Base-by-base conservation (phyloP, 2,329 filamentous ascomycete species). In the Cordyceps pruinosa region DNA sequence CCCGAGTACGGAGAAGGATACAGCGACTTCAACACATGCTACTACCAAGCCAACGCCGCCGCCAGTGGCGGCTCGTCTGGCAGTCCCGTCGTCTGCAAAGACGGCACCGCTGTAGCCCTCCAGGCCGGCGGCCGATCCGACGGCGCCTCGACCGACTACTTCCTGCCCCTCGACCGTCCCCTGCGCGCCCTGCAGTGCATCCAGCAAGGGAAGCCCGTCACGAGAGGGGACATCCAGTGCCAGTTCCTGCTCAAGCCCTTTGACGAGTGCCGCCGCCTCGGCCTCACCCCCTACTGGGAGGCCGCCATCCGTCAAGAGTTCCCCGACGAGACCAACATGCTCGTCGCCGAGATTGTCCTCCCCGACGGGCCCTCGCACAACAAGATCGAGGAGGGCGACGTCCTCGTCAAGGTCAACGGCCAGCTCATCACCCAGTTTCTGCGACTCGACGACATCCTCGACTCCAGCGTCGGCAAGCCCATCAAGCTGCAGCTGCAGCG, bases 1-100 rank as follows among this genome's bases (percentile, higher is more conserved):
- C 94, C 94, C 17, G 94, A 99, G 68, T 97, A 99, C 65, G 93
- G 93, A 57, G 94, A 97, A 62, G 94, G 94, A 28, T 99, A 99
- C 72, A 94, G 92, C 72, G 94, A 99, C 70, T 99, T 99, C 82
- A 99, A 88, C 70, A 87, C 83, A 50, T 86, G 96, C 70, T 99
- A 99, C 77, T 97, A 97, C 66, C 94, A 99, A 75, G 94, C 95
- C 62, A 96, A 95, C 15, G 95, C 94, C 4, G 93, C 94, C 5
- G 95, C 94, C 3, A 97, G 92, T 70, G 94, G 94, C 63, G 94
- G 94, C 63, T 96, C 90, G 75, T 99, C 94, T n/a, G 94, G 94
- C 61, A 96, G 89, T 84, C 94, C 94, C 0, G 94, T 99, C 1
- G 92, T 99, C 60, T 96, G 97, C 72, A 88, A 96, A 60, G 90